These are phyloP conservation scores for Chrysosporium queenslandicum DNA, from an alignment of 2,329 filamentous ascomycete species.

Conservation along the genomic window DNA sequence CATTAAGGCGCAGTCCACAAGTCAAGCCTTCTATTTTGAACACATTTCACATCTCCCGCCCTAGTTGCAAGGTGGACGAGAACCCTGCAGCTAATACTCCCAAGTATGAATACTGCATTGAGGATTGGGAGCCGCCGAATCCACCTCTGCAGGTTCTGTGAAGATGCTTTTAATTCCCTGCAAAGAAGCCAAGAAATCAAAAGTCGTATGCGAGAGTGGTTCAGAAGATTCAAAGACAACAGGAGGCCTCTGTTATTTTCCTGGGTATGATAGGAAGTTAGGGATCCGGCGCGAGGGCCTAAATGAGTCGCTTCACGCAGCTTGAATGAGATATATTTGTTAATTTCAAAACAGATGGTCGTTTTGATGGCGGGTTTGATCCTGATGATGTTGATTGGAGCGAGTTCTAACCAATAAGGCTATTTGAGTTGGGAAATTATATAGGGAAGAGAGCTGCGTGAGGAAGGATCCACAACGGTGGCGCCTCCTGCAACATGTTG, in stretches of 20 bases:
- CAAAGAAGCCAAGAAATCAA: neutral
- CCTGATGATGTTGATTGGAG: neutral
- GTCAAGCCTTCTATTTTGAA: too few relatives aligned
- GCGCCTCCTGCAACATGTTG: neutral
- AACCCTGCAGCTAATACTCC: too few relatives aligned
- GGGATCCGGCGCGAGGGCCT: neutral
- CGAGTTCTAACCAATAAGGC: neutral
- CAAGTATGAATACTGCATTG: too few relatives aligned
- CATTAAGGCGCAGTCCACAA: too few relatives aligned
- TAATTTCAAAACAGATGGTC: neutral
- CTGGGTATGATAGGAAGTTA: neutral
- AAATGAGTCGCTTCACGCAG: neutral
- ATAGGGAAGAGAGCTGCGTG: neutral
- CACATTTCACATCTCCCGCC: too few relatives aligned
- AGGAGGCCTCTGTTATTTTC: neutral
- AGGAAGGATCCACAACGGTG: neutral
- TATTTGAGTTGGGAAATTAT: conserved; percentile 1
- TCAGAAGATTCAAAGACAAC: neutral
- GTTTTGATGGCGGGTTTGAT: neutral
- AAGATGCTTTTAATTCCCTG: neutral
- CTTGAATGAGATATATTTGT: neutral
- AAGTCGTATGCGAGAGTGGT: neutral
- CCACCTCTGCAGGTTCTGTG: neutral
- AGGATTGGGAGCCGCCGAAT: too few relatives aligned
- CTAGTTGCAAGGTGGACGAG: too few relatives aligned